Evolutionary conservation across 345 rosid species (phyloP), one percentile per base, ranked within the genome.

Genomic region (Erysimum cheiranthoides): DNA sequence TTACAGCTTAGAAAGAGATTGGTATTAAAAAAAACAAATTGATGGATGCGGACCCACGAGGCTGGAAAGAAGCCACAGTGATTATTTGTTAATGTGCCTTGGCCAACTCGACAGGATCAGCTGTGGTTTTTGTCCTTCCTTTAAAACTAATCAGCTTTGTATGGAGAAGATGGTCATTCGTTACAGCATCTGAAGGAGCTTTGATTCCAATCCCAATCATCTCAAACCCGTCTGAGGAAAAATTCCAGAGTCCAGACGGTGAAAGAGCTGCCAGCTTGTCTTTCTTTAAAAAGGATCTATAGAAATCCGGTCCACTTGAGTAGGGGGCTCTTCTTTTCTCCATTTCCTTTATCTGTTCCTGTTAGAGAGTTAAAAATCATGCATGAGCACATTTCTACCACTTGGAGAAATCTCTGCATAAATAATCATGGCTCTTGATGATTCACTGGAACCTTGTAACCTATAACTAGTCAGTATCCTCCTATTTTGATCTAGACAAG

Each of bases 1-100:
- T 70, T 70, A 60, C 75, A 59, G 67, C 66, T 31, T 45, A 34
- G 74, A 36, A 21, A 45, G 66, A 34, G 56, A 58, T 30, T 67
- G 73, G 31, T 53, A 40, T 27, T 27, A 43, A 43, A 43, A 43
- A 4, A 40, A 40, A 67, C 18, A 66, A 34, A 12, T 21, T 17
- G 46, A 27, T 61, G 53, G 34, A 30, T 31, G 56, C 67, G 65
- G 65, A 36, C 59, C 67, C 75, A 47, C 43, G 52, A 17, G 74
- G 56, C 36, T 53, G 28, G 64, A 42, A 70, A 30, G 59, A 50
- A 66, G 25, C 25, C 62, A 68, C 51, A 53, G 30, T 14, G 61
- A 68, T 54, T 40, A 54, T n/a, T 54, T 66, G 59, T 66, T 51
- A 68, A 69, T 69, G 61, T 25, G 28, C 62, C 38, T 9, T 31